Base-by-base conservation (phyloP, 2,329 filamentous ascomycete genomes). In the Aphanoascus verrucosus region DNA sequence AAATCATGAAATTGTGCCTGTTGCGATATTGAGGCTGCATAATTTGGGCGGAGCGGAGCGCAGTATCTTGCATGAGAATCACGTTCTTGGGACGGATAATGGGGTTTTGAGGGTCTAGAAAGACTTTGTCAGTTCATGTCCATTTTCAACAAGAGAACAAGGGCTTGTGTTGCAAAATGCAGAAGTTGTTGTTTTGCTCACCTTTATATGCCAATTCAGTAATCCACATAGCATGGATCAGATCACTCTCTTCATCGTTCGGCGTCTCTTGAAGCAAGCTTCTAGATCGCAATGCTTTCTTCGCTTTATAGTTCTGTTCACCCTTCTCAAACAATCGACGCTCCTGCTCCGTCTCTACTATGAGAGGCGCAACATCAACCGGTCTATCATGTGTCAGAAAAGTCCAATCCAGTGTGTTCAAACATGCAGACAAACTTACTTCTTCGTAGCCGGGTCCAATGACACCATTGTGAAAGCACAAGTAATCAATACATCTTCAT, bases 381-480 rank as follows among this genome's bases (percentile, higher is more conserved):
- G 83, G 79, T 56, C 76, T 79, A 49, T n/a, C 15, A 15, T 7
- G 15, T 55, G 49, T 58, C 11, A 31, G 47, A 15, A 2, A 38
- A 41, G 1, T 9, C 28, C 19, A 31, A 20, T 57, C n/a, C 15
- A 49, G n/a, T 15, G 43, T 37, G 17, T 44, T 38, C 15, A 56
- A n/a, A 35, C 12, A 38, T 19, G 9, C 3, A 23, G 5, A 2
- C 17, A 46, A 15, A 63, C 66, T 44, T 64, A 78, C 71, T 78
- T 83, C 67, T 83, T 85, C 1, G 83, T 87, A 3, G 63, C 70
- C 1, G 84, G 83, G 60, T 88, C 80, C 9, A 88, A 70, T 1
- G 84, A 85, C 0, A 88, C 85, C 85, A 88, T 88, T 0, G 84
- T 88, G 62, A 87, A 87, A 5, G 82, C 79, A 66, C 83, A 86